Conservation (phyloP, 163 green algal species). For the Scenedesmus sp. region DNA sequence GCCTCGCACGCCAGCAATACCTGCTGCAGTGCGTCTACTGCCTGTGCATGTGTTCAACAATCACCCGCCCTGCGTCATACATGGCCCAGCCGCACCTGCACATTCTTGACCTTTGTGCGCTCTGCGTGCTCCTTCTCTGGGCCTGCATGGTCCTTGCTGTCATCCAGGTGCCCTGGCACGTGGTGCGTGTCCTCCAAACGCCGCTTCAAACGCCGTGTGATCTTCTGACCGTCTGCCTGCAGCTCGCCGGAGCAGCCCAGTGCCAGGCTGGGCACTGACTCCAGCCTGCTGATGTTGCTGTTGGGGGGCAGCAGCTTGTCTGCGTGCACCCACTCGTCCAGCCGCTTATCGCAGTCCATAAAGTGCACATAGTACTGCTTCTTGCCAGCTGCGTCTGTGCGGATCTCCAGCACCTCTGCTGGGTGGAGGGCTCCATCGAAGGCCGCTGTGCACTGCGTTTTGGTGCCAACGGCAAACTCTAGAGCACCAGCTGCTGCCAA, state of each 20-base stretch:
- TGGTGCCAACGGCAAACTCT: slow-evolving; percentile 37
- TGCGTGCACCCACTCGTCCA: slow-evolving; percentile 89
- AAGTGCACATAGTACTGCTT: slow-evolving; percentile 95
- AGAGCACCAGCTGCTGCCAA: not conserved
- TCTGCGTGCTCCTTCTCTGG: slow-evolving; percentile 90
- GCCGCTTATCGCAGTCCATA: slow-evolving; percentile 79
- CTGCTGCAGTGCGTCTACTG: too few relatives aligned
- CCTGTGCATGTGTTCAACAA: too few relatives aligned
- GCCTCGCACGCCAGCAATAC: too few relatives aligned
- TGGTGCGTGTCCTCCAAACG: slow-evolving; percentile 85
- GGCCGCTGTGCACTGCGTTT: slow-evolving; percentile 36
- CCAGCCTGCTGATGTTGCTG: slow-evolving; percentile 71
- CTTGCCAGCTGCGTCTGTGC: slow-evolving; percentile 41
- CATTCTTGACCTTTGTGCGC: slow-evolving; percentile 94
- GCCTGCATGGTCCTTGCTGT: slow-evolving; percentile 59
- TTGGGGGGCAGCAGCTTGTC: slow-evolving; percentile 83
- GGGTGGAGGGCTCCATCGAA: slow-evolving; percentile 47
- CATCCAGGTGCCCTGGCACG: slow-evolving; percentile 61
- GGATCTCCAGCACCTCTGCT: slow-evolving; percentile 65
- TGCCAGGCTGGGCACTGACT: slow-evolving; percentile 50
- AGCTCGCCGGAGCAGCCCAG: slow-evolving; percentile 8
- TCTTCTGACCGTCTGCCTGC: slow-evolving; percentile 72
- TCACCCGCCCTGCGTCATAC: too few relatives aligned
- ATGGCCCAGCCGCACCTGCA: slow-evolving; percentile 69
- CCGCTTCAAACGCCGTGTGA: slow-evolving; percentile 89